Evolutionary conservation across 768 basidiomycete species (phyloP).

Genomic region (Tylopilus cervinicoccineus): DNA sequence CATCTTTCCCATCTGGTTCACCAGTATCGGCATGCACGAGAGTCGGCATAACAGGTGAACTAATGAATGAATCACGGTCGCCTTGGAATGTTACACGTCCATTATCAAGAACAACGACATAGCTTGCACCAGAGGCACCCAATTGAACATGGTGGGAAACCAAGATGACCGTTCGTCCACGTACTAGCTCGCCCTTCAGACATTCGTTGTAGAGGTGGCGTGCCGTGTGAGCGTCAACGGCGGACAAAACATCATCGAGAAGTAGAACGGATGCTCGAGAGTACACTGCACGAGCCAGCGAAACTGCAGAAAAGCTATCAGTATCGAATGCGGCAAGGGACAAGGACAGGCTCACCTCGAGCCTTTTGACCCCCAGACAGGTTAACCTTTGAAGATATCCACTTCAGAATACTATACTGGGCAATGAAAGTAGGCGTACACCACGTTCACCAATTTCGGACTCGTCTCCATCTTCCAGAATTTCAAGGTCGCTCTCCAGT

Average conservation of each 20-base stretch:
- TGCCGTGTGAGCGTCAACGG: slow-evolving; percentile 84
- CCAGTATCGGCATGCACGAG: slow-evolving; percentile 56
- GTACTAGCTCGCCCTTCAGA: slow-evolving; percentile 72
- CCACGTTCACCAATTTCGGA: slow-evolving; percentile 87
- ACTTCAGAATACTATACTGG: not conserved
- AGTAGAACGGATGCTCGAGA: slow-evolving; percentile 79
- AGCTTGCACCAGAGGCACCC: slow-evolving; percentile 73
- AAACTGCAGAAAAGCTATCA: slow-evolving; percentile 41
- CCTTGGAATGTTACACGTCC: slow-evolving; percentile 74
- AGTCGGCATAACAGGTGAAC: slow-evolving; percentile 60
- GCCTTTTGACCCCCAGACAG: slow-evolving; percentile 62
- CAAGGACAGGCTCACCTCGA: slow-evolving; percentile 40
- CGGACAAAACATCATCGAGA: slow-evolving; percentile 74
- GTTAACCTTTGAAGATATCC: slow-evolving; percentile 21
- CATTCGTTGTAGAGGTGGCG: slow-evolving; percentile 79
- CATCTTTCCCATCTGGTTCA: slow-evolving; percentile 43
- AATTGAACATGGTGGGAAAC: slow-evolving; percentile 95
- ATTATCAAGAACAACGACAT: slow-evolving; percentile 76
- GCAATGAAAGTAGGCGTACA: slow-evolving; percentile 33
- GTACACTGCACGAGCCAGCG: slow-evolving; percentile 83
- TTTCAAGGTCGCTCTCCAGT: slow-evolving; percentile 68
- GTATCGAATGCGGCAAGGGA: not conserved
- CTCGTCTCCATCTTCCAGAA: slow-evolving; percentile 84
- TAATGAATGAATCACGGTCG: slow-evolving; percentile 55
- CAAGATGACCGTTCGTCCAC: slow-evolving; percentile 78